These are phyloP conservation scores for Lindgomyces ingoldianus DNA, from an alignment of 495 filamentous ascomycete species.

Conservation along the genomic window DNA sequence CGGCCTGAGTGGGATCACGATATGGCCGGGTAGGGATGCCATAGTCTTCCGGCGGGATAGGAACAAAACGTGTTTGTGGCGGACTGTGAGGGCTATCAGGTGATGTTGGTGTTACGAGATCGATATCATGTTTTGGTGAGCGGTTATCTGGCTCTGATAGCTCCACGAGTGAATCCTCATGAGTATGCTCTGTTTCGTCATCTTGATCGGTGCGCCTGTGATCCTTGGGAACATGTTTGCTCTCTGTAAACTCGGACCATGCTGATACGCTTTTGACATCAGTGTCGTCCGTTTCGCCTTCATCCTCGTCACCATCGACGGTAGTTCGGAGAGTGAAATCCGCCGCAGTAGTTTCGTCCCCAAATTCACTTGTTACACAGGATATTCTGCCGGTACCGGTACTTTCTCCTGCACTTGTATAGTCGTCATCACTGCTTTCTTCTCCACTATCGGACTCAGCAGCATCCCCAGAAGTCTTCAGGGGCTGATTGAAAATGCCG, in stretches of 20 bases:
- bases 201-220: slow-evolving; percentile 41
- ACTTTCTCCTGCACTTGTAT: slow-evolving; percentile 79
- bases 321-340: slow-evolving; percentile 49
- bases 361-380: slow-evolving; percentile 60
- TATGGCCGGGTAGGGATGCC: slow-evolving; percentile 72
- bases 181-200: slow-evolving; percentile 20
- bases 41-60: slow-evolving; percentile 82
- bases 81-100: slow-evolving; percentile 43
- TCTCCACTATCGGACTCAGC: slow-evolving; percentile 46
- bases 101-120: slow-evolving; percentile 49
- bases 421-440: slow-evolving; percentile 64
- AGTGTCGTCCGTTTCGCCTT: slow-evolving; percentile 52
- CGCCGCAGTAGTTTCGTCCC: slow-evolving; percentile 59
- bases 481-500: slow-evolving; percentile 89
- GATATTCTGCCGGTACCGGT: slow-evolving; percentile 72
- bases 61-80: slow-evolving; percentile 56
- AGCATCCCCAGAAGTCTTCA: slow-evolving; percentile 52
- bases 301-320: slow-evolving; percentile 41
- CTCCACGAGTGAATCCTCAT: slow-evolving; percentile 26
- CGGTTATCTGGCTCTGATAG: slow-evolving; percentile 10
- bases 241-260: slow-evolving; percentile 83
- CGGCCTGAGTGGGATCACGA: slow-evolving; percentile 70
- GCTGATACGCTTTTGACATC: slow-evolving; percentile 67
- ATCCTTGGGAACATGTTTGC: slow-evolving; percentile 65
- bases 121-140: slow-evolving; percentile 6